Conservation (phyloP, 352 stramenopile species). For the Pythium phragmiticola region DNA sequence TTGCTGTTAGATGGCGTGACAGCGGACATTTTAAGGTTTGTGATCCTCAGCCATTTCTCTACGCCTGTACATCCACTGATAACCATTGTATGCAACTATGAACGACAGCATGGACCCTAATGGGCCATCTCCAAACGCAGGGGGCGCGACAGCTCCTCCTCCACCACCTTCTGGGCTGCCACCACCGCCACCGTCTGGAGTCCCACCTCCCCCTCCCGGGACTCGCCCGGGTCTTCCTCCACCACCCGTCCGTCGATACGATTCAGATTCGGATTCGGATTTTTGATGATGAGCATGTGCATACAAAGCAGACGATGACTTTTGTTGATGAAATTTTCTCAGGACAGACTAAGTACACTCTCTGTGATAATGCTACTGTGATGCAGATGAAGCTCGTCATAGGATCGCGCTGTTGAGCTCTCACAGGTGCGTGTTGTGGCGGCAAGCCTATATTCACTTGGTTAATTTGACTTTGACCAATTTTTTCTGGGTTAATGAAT, state of each 20-base stretch:
- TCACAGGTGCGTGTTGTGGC: no score
- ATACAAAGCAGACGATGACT: background rate
- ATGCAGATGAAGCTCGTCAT: no score
- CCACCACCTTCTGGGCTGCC: conserved; percentile 9
- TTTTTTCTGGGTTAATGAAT: background rate
- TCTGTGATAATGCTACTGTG: no score
- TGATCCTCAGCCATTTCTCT: conserved; percentile 6
- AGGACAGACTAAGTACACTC: no score
- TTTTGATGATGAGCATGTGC: conserved; percentile 15
- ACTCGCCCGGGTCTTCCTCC: conserved; percentile 49
- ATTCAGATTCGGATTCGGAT: conserved; percentile 46
- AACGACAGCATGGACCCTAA: conserved; percentile 70
- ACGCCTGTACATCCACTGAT: background rate
- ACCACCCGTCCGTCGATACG: conserved; percentile 40
- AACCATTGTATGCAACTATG: conserved; percentile 7
- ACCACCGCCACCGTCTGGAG: conserved; percentile 35
- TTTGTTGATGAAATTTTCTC: no score
- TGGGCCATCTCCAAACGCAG: conserved; percentile 64
- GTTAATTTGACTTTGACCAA: background rate
- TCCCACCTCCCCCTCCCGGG: conserved; percentile 30
- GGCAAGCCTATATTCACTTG: no score
- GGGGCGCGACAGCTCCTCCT: conserved; percentile 18
- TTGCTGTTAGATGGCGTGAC: conserved; percentile 75
- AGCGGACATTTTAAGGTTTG: conserved; percentile 70
- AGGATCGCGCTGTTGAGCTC: background rate